Conservation (phyloP, 2,329 filamentous ascomycete species). For the Penicillium sp. region DNA sequence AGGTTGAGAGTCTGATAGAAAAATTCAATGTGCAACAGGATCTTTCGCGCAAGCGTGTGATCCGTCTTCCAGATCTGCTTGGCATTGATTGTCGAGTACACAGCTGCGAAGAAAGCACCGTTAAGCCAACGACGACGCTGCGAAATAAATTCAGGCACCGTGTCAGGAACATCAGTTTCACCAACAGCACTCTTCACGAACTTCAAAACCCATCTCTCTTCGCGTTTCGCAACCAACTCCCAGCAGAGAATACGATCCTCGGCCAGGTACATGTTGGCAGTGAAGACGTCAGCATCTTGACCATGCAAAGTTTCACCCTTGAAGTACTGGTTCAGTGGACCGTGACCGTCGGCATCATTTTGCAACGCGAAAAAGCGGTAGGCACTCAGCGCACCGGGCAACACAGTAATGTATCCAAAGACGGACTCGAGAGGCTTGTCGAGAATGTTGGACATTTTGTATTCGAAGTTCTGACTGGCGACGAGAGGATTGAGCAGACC, state of each 20-base stretch:
- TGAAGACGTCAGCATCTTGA: slow-evolving; percentile 95
- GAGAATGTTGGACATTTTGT: slow-evolving; percentile 99
- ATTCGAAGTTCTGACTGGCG: slow-evolving; percentile 98
- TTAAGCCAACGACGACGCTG: slow-evolving; percentile 97
- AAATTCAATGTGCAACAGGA: slow-evolving; percentile 92
- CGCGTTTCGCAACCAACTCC: slow-evolving; percentile 93
- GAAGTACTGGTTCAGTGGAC: slow-evolving; percentile 96
- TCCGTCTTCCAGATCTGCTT: slow-evolving; percentile 91
- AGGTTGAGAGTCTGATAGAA: slow-evolving; percentile 92
- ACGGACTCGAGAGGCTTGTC: slow-evolving; percentile 97
- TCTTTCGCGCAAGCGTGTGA: slow-evolving; percentile 85
- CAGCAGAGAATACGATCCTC: slow-evolving; percentile 99
- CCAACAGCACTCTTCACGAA: slow-evolving; percentile 96
- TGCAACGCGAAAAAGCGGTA: slow-evolving; percentile 96
- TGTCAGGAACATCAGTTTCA: slow-evolving; percentile 95
- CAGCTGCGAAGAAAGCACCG: slow-evolving; percentile 96
- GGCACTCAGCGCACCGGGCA: slow-evolving; percentile 91
- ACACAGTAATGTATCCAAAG: slow-evolving; percentile 96
- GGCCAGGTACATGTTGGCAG: slow-evolving; percentile 98
- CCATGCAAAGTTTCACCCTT: slow-evolving; percentile 97
- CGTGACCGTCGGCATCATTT: slow-evolving; percentile 94
- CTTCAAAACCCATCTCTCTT: slow-evolving; percentile 95
- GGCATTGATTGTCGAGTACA: slow-evolving; percentile 96
- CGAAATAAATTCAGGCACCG: slow-evolving; percentile 95
- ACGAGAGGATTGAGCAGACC: slow-evolving; percentile 92